Base-by-base conservation (phyloP, 768 basidiomycete genomes). In the Trametopsis cervina region DNA sequence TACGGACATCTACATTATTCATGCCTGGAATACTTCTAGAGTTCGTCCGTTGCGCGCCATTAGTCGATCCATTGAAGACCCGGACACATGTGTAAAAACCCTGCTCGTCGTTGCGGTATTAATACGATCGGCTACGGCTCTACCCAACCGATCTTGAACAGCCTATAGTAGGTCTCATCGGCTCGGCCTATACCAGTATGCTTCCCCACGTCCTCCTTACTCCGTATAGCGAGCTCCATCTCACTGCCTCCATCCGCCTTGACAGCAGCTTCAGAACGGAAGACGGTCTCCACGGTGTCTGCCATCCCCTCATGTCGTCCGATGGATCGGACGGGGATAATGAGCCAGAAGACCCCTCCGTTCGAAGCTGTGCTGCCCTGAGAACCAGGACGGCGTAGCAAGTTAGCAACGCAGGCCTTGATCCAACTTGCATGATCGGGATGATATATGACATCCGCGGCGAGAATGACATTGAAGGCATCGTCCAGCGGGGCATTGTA, bases 361-460 rank as follows among this genome's bases (percentile, higher is more conserved):
- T 42, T 46, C 24, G 13, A n/a, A 6, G 52, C 44, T 10, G 25
- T 3, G 3, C n/a, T 42, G 27, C 13, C 4, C 4, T 12, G 15
- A 18, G 4, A 50, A 42, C 24, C 26, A 21, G 61, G 50, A 7
- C 45, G 54, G 1, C 49, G 55, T 33, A 90, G 70, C 38, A 79
- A 66, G 27, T 58, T 63, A 57, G 73, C 72, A 18, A 83, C 80
- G 45, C 85, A 86, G 3, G 56, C 59, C 44, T 75, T 75, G 57
- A 91, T 84, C 83, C 81, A 87, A 9, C 61, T 49, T 2, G 85
- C 82, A 59, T 89, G 88, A 15, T 72, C 63, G 0, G 79, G 76
- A 51, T 88, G 75, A 63, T 91, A 91, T 7, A 90, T 71, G 44
- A 89, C 80, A 55, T 92, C 88, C 25, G 89, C 87, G 0, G 81